These are phyloP conservation scores for Suillus brevipes DNA, from an alignment of 768 basidiomycete genomes.

Conservation along the genomic window DNA sequence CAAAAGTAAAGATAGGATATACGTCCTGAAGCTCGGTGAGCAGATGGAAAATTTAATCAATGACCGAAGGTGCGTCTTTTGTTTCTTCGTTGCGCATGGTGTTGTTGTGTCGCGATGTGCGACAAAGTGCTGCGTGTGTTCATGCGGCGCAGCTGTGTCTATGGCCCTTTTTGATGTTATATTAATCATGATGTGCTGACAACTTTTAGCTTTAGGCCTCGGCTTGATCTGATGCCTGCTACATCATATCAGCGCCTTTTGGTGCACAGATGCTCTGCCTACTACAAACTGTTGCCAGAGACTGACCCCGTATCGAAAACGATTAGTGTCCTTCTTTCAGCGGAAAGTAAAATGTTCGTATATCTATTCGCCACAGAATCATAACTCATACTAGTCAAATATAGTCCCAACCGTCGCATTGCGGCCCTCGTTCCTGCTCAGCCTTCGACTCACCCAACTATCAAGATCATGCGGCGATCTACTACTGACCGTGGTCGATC, in stretches of 20 bases:
- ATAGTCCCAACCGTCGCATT: constrained; percentile 68
- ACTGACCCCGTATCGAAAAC: constrained; percentile 62
- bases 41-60: constrained; percentile 77
- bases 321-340: constrained; percentile 55
- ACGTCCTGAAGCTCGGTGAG: constrained; percentile 87
- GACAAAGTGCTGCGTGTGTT: constrained; percentile 3
- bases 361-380: background rate
- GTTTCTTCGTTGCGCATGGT: constrained; percentile 13
- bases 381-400: constrained; percentile 18
- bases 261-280: constrained; percentile 82
- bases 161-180: background rate
- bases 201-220: constrained; percentile 42
- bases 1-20: constrained; percentile 83
- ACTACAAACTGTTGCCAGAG: constrained; percentile 75
- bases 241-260: constrained; percentile 85
- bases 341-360: constrained; percentile 77
- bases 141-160: constrained; percentile 5
- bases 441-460: constrained; percentile 66
- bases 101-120: constrained; percentile 2
- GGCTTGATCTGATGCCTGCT: constrained; percentile 65
- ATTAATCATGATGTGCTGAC: constrained; percentile 23
- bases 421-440: constrained; percentile 80
- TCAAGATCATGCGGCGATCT: constrained; percentile 84
- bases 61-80: constrained; percentile 62
- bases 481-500: constrained; percentile 53